These are phyloP conservation scores for Talaromyces piceae DNA, from an alignment of 2,329 filamentous ascomycete genomes.

Conservation along the genomic window DNA sequence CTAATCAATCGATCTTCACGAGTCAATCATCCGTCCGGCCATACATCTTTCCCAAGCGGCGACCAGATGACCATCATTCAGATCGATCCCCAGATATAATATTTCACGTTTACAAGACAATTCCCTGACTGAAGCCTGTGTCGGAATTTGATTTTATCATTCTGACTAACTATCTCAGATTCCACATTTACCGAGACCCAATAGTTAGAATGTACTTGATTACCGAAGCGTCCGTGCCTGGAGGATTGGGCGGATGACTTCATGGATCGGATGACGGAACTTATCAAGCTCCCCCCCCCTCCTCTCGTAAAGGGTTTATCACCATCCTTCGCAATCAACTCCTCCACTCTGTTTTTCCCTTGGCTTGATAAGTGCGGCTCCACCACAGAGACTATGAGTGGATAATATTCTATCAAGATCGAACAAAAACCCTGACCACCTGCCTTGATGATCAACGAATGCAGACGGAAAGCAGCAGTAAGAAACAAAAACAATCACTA, in stretches of 20 bases:
- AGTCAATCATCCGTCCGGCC: not conserved
- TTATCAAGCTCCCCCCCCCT: not conserved
- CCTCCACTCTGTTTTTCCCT: not conserved
- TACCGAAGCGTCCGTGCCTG: not conserved
- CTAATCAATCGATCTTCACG: not conserved
- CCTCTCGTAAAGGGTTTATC: not conserved
- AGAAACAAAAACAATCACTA: too few relatives aligned
- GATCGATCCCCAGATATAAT: not conserved
- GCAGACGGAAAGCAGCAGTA: too few relatives aligned
- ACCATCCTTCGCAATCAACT: not conserved
- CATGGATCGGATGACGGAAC: not conserved
- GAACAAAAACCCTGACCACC: too few relatives aligned
- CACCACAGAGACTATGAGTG: not conserved
- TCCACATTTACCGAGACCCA: too few relatives aligned
- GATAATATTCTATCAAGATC: not conserved
- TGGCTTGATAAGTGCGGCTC: not conserved
- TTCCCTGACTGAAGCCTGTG: too few relatives aligned
- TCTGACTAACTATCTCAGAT: too few relatives aligned
- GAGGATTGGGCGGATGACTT: not conserved
- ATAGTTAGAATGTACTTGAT: not conserved
- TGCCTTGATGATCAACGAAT: too few relatives aligned
- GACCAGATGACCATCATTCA: not conserved
- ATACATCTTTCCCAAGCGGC: not conserved
- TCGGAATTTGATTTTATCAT: too few relatives aligned
- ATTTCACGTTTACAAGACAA: too few relatives aligned